Percentiles rank a stretch among this genome's conserved stretches.
Evolutionary conservation across 257 asterid genomes (phyloP).

Genomic region (Jacaranda mimosifolia): DNA sequence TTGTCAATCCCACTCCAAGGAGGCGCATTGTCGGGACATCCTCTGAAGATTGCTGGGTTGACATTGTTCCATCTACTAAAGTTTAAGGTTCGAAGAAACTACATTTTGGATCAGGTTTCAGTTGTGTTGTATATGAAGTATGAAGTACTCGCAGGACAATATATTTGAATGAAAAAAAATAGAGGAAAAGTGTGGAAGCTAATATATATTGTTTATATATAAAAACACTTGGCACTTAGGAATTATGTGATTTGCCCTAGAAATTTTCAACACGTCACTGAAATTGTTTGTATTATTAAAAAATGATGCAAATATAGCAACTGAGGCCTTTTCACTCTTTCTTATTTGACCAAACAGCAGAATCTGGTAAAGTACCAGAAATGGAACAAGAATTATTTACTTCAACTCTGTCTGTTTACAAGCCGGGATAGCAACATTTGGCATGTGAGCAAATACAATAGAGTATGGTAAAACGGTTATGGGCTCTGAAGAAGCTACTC

Average conservation of each 20-base stretch:
- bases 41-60: neutral
- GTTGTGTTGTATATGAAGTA: no score
- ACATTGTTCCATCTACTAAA: neutral
- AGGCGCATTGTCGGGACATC: neutral
- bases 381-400: neutral
- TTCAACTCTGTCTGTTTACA: conserved; percentile 44
- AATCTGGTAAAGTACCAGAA: neutral
- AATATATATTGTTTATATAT: no score
- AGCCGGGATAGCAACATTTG: conserved; percentile 51
- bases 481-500: conserved; percentile 49
- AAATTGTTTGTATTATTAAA: no score
- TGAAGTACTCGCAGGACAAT: no score
- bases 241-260: no score
- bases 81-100: neutral
- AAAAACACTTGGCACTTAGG: no score
- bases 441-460: conserved; percentile 64
- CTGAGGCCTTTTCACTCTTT: no score
- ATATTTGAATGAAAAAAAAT: no score
- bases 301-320: no score
- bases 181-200: no score
- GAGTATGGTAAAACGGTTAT: conserved; percentile 62
- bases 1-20: neutral
- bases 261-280: no score
- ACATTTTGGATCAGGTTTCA: neutral
- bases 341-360: no score